A percentile compares a stretch with the other conserved stretches of the same genome.
These are phyloP conservation scores for Penicillium glabrum DNA, from an alignment of 2,329 filamentous ascomycete genomes.

Conservation along the genomic window DNA sequence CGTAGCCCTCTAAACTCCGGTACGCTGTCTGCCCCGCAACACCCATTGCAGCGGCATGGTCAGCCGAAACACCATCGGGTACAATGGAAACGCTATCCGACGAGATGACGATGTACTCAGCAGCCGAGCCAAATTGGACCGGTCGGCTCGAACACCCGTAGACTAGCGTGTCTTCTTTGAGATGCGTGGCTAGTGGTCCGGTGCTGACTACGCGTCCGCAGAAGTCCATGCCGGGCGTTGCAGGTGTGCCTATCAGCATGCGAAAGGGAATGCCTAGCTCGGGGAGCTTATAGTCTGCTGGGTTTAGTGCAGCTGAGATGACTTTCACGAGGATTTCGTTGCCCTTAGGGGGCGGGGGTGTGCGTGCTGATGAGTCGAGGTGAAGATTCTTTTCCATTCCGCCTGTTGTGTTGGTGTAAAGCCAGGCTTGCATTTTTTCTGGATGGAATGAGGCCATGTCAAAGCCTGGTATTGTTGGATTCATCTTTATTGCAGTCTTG, in stretches of 20 bases:
- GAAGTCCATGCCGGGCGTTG: conserved; percentile 53
- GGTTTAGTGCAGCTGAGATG: conserved; percentile 57
- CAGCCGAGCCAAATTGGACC: conserved; percentile 43
- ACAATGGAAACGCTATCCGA: conserved; percentile 38
- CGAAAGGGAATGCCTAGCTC: conserved; percentile 49
- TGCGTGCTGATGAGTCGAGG: conserved; percentile 43
- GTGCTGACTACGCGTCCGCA: conserved; percentile 45
- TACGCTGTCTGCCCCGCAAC: conserved; percentile 51
- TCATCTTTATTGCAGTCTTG: neutral
- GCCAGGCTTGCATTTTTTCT: conserved; percentile 60
- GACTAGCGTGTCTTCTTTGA: conserved; percentile 45
- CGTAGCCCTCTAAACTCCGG: conserved; percentile 48
- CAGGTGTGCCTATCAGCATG: conserved; percentile 42
- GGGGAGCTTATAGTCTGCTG: conserved; percentile 63
- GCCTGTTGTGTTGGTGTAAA: conserved; percentile 48
- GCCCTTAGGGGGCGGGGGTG: conserved; percentile 40
- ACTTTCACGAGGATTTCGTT: conserved; percentile 58
- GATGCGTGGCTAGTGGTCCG: conserved; percentile 28
- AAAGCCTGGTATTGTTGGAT: neutral
- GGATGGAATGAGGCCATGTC: conserved; percentile 8
- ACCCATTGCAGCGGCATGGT: conserved; percentile 44
- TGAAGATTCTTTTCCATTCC: conserved; percentile 56
- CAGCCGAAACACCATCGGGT: conserved; percentile 44
- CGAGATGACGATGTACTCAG: conserved; percentile 42
- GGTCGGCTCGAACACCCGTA: conserved; percentile 41